Evolutionary conservation across 1,284 basidiomycete genomes (phyloP).

Genomic region (Cryptococcus sp.): DNA sequence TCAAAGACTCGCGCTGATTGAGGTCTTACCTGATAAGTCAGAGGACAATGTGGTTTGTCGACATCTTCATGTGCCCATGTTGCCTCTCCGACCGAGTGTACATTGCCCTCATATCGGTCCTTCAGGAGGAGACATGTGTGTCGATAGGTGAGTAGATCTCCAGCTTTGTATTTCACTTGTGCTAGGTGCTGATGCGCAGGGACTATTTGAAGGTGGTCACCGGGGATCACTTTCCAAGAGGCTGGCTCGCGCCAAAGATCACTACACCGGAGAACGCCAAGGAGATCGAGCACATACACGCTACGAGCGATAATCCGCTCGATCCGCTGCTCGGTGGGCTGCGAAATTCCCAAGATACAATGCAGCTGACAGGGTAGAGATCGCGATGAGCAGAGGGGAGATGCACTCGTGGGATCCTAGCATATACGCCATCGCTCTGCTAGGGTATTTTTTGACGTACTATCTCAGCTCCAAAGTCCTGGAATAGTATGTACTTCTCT

Average conservation of each 20-base stretch:
- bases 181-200: too few species aligned
- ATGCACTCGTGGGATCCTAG: conserved; percentile 5
- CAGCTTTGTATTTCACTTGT: background rate
- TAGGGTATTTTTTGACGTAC: background rate
- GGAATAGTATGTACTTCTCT: background rate
- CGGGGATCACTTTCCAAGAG: conserved; percentile 20
- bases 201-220: conserved; percentile 1
- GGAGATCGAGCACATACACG: conserved; percentile 9
- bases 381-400: background rate
- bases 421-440: background rate
- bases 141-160: conserved; percentile 21
- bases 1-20: background rate
- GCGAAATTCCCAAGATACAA: background rate
- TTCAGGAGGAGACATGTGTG: conserved; percentile 26
- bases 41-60: conserved; percentile 32
- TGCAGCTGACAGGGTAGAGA: background rate
- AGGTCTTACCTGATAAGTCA: conserved; percentile 1
- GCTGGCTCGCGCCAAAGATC: conserved; percentile 24
- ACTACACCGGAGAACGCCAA: conserved; percentile 25
- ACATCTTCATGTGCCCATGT: conserved; percentile 21
- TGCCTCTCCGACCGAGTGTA: conserved; percentile 14
- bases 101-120: conserved; percentile 27
- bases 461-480: background rate
- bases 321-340: conserved; percentile 17
- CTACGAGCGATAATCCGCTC: conserved; percentile 12